Evolutionary conservation across 1,284 basidiomycete species (phyloP).

Genomic region (Trichosporon inkin): DNA sequence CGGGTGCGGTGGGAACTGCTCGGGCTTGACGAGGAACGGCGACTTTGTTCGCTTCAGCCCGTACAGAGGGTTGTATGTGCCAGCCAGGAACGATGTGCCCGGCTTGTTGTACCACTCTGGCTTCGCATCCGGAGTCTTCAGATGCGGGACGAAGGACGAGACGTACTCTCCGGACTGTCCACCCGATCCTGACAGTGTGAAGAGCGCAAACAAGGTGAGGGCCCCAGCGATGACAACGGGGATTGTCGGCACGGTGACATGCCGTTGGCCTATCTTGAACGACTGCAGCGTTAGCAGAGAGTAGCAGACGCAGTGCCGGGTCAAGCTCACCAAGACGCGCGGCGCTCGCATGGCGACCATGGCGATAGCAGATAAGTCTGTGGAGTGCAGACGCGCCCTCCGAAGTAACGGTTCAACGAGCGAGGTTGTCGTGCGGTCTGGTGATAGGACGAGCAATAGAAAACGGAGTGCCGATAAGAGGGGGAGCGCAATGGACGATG

Average conservation of each 20-base stretch:
- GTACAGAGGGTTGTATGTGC: background rate
- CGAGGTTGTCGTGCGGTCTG: no score
- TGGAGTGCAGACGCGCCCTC: no score
- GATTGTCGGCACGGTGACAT: constrained; percentile 1
- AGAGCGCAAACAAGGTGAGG: background rate
- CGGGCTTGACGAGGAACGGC: constrained; percentile 29
- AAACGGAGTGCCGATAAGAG: no score
- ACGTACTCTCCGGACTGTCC: background rate
- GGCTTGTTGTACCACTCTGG: background rate
- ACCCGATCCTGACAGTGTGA: background rate
- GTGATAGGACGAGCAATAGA: no score
- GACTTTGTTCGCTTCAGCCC: constrained; percentile 22
- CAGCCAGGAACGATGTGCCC: background rate
- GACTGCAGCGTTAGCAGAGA: background rate
- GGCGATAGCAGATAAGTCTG: background rate
- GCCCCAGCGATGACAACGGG: background rate
- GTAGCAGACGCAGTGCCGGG: background rate
- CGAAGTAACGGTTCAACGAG: no score
- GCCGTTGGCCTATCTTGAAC: constrained; percentile 1
- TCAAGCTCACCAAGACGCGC: background rate
- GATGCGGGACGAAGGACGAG: background rate
- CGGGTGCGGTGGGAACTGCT: constrained; percentile 26
- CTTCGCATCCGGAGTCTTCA: background rate
- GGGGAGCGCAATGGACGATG: no score
- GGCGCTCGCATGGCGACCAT: constrained; percentile 1